A percentile compares a stretch with the other conserved stretches of the same genome.
Conservation (phyloP, 768 basidiomycete species). For the Mycena metata region DNA sequence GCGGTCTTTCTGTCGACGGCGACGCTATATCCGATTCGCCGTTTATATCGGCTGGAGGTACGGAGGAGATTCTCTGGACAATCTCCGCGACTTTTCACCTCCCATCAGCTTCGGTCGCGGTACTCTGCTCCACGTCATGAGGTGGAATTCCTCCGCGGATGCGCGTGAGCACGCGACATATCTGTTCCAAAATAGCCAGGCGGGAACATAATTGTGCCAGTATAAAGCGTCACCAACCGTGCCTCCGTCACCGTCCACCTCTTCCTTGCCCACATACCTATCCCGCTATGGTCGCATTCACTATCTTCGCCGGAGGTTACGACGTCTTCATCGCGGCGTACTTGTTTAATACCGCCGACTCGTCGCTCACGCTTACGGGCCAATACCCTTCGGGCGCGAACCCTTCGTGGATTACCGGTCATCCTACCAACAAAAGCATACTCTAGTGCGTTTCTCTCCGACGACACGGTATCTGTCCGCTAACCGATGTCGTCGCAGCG, state of each 20-base stretch:
- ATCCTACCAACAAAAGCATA: constrained; percentile 69
- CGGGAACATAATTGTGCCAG: not conserved
- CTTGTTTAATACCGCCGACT: constrained; percentile 66
- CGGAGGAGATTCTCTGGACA: not conserved
- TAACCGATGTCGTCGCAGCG: constrained; percentile 52
- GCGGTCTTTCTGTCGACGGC: not conserved
- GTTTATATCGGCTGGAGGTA: too few relatives aligned
- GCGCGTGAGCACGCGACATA: constrained; percentile 11
- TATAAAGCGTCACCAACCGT: constrained; percentile 14
- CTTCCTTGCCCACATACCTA: not conserved
- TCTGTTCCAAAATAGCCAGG: not conserved
- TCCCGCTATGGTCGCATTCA: constrained; percentile 71
- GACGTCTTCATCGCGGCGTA: constrained; percentile 73
- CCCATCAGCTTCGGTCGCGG: constrained; percentile 7
- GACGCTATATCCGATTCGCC: too few relatives aligned
- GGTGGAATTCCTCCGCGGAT: not conserved
- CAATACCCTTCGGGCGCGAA: constrained; percentile 65
- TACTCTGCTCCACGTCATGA: constrained; percentile 1
- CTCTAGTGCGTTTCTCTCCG: constrained; percentile 65
- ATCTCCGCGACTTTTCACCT: constrained; percentile 1
- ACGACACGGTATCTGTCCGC: not conserved
- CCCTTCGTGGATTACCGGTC: constrained; percentile 72
- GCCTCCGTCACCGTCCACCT: not conserved
- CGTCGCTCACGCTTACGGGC: constrained; percentile 60
- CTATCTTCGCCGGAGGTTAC: constrained; percentile 78